phyloP scores from a whole-genome alignment of 192 early-diverging fungal species.

The Coemansia sp. region DNA sequence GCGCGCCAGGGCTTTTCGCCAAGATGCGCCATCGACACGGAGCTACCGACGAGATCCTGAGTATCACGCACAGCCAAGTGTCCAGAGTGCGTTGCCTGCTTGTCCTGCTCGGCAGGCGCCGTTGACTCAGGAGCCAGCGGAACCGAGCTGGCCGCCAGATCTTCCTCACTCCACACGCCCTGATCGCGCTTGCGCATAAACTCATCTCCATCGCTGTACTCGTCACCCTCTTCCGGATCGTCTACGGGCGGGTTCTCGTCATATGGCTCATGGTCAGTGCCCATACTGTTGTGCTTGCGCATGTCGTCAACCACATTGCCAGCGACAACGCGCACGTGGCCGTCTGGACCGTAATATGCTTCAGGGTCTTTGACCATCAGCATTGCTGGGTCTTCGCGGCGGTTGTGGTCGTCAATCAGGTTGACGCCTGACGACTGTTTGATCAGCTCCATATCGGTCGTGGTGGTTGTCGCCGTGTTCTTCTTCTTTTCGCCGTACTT shows the following conservation, averaged over 20 bases:
- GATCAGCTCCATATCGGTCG: constrained; percentile 49
- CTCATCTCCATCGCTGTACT: constrained; percentile 51
- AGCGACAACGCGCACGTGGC: constrained; percentile 43
- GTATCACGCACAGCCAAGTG: constrained; percentile 16
- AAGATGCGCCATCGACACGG: constrained; percentile 39
- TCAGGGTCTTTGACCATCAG: constrained; percentile 51
- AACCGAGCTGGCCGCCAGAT: constrained; percentile 24
- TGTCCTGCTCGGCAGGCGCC: not conserved
- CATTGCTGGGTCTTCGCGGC: constrained; percentile 52
- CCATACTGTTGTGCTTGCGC: constrained; percentile 46
- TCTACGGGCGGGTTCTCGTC: constrained; percentile 52
- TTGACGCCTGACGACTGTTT: constrained; percentile 51
- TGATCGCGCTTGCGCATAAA: constrained; percentile 53
- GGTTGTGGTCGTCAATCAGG: constrained; percentile 51
- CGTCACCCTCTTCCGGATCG: constrained; percentile 48
- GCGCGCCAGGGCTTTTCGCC: constrained; percentile 39
- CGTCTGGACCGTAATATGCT: constrained; percentile 47
- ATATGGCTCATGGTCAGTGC: constrained; percentile 40
- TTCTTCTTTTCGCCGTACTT: constrained; percentile 55
- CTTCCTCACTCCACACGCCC: constrained; percentile 20
- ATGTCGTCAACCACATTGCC: constrained; percentile 51
- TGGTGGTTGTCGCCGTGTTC: constrained; percentile 38
- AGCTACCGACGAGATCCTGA: constrained; percentile 26
- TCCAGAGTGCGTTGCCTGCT: not conserved
- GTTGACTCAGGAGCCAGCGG: constrained; percentile 3